Percentiles rank a stretch among this genome's conserved stretches.
phyloP scores from a whole-genome alignment of 306 rosid species.

The Cyclanthera cordifolia region DNA sequence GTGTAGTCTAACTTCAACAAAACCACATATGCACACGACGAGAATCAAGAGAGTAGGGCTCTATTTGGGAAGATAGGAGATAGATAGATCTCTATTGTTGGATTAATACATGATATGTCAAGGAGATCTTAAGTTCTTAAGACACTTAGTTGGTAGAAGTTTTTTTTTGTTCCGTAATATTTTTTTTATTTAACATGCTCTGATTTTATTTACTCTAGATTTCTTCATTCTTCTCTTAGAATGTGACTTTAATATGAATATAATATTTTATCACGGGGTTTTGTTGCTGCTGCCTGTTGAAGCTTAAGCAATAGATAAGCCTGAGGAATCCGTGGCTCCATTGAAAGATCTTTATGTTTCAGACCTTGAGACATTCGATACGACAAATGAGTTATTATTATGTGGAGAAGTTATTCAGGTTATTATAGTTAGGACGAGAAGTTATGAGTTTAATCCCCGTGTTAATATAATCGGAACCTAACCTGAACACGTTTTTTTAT shows the following conservation, averaged over 20 bases:
- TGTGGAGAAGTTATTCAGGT: too few relatives aligned
- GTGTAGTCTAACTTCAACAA: conserved; percentile 39
- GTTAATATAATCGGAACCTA: too few relatives aligned
- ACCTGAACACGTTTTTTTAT: too few relatives aligned
- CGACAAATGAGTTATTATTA: too few relatives aligned
- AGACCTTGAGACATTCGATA: too few relatives aligned
- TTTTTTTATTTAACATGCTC: background rate
- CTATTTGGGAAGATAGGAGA: background rate
- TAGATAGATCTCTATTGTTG: background rate
- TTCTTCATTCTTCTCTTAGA: background rate
- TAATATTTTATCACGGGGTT: background rate
- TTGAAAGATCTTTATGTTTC: too few relatives aligned
- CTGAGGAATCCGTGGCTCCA: too few relatives aligned
- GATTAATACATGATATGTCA: conserved; percentile 4
- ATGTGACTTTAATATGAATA: background rate
- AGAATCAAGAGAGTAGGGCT: background rate
- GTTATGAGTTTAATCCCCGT: too few relatives aligned
- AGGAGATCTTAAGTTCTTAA: conserved; percentile 6
- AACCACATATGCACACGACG: background rate
- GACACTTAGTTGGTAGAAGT: background rate
- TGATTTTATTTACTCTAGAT: background rate
- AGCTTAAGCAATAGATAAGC: background rate
- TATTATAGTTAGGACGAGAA: too few relatives aligned
- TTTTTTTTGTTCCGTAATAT: background rate
- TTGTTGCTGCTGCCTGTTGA: conserved; percentile 1